A percentile compares a stretch with the other conserved stretches of the same genome.
Conservation (phyloP, 2,329 filamentous ascomycete genomes). For the Dactylellina cionopaga region DNA sequence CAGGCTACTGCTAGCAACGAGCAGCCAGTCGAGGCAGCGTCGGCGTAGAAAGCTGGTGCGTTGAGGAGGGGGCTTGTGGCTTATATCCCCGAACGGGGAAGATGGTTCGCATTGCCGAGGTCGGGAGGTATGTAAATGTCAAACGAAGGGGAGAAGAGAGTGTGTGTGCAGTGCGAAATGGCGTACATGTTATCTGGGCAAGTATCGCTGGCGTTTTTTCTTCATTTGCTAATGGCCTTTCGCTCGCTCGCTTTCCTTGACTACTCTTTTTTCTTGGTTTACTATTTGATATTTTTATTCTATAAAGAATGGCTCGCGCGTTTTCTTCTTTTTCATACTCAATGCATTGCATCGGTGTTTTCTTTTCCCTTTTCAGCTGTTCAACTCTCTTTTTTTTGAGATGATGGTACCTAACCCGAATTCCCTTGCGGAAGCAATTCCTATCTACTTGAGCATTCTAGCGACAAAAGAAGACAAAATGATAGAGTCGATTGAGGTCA, state of each 20-base stretch:
- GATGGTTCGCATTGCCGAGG: slow-evolving; percentile 24
- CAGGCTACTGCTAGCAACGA: slow-evolving; percentile 18
- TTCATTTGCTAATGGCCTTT: background rate
- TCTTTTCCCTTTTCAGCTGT: background rate
- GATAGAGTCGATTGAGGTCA: too few relatives aligned
- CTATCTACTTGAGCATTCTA: slow-evolving; percentile 1
- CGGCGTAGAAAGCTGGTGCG: slow-evolving; percentile 46
- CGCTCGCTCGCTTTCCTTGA: background rate
- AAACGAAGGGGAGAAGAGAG: background rate
- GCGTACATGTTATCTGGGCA: slow-evolving; percentile 26
- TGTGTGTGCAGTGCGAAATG: background rate
- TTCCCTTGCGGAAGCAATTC: background rate
- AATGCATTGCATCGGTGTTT: slow-evolving; percentile 45
- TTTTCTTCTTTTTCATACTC: slow-evolving; percentile 1
- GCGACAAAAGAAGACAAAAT: slow-evolving; percentile 3
- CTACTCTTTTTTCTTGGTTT: background rate
- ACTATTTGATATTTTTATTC: background rate
- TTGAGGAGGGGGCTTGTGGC: slow-evolving; percentile 34
- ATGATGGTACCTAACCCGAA: background rate
- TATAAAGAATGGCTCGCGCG: slow-evolving; percentile 11
- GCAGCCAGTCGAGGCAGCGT: slow-evolving; percentile 1
- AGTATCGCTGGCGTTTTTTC: slow-evolving; percentile 36
- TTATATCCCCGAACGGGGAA: slow-evolving; percentile 39
- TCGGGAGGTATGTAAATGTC: slow-evolving; percentile 28
- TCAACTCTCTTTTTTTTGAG: background rate